Conservation (phyloP, 352 stramenopile genomes). For the Phytopythium kandeliae region DNA sequence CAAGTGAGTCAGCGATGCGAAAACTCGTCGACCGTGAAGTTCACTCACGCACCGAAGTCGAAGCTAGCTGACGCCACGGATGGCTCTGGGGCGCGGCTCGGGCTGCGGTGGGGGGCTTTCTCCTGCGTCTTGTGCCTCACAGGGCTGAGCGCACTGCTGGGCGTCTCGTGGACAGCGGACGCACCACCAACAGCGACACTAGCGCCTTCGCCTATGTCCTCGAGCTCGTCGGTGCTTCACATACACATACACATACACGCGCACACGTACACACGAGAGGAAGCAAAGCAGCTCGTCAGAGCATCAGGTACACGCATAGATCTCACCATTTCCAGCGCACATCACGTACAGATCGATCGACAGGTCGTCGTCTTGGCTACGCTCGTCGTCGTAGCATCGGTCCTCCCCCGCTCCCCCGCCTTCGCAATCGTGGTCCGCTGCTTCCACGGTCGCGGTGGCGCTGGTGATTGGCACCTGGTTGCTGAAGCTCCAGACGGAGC, state of each 20-base stretch:
- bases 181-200: not conserved
- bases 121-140: too few relatives aligned
- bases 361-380: slow-evolving; percentile 19
- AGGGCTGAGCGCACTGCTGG: not conserved
- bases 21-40: not conserved
- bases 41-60: slow-evolving; percentile 38
- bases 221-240: slow-evolving; percentile 22
- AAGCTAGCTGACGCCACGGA: slow-evolving; percentile 20
- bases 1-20: not conserved
- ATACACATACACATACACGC: too few relatives aligned
- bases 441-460: not conserved
- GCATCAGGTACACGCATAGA: slow-evolving; percentile 6
- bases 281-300: slow-evolving; percentile 6
- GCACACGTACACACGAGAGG: slow-evolving; percentile 4
- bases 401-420: not conserved
- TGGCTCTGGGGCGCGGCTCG: too few relatives aligned
- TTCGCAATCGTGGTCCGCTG: not conserved
- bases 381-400: too few relatives aligned
- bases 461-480: not conserved
- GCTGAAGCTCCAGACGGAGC: not conserved
- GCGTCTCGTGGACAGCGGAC: not conserved
- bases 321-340: not conserved
- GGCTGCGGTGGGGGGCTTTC: too few relatives aligned
- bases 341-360: slow-evolving; percentile 62
- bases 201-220: slow-evolving; percentile 3